A percentile compares a stretch with the other conserved stretches of the same genome.
Conservation (phyloP, 805 yeast species). For the Candida succiphila region DNA sequence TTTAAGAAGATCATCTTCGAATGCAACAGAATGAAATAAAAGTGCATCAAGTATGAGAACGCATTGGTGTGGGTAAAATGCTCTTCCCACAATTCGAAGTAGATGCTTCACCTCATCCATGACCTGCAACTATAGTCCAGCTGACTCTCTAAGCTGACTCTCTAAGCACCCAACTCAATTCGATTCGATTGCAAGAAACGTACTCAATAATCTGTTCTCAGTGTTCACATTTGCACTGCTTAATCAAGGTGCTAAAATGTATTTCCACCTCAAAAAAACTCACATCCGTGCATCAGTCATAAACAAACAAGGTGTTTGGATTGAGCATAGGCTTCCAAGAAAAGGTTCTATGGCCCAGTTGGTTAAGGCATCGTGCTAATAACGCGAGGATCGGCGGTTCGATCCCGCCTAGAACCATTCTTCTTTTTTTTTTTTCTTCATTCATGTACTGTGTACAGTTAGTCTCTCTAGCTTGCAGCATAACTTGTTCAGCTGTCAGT, state of each 20-base stretch:
- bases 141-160: background rate
- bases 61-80: conserved; percentile 80
- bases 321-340: no score
- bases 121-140: background rate
- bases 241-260: no score
- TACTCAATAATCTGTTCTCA: no score
- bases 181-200: no score
- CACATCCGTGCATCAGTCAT: no score
- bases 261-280: no score
- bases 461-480: no score
- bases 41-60: conserved; percentile 82
- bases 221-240: no score
- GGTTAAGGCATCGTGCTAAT: conserved; percentile 36
- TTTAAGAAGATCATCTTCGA: conserved; percentile 83
- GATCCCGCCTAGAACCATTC: conserved; percentile 79
- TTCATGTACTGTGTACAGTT: no score
- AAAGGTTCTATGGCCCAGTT: conserved; percentile 33
- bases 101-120: conserved; percentile 25
- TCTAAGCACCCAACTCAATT: background rate
- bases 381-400: conserved; percentile 68
- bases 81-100: conserved; percentile 72
- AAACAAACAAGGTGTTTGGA: no score
- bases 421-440: conserved; percentile 7
- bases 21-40: conserved; percentile 76
- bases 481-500: no score